Evolutionary conservation across 2,329 filamentous ascomycete genomes (phyloP), one percentile per base, ranked within the genome.

Genomic region (Nectriaceae sp.): DNA sequence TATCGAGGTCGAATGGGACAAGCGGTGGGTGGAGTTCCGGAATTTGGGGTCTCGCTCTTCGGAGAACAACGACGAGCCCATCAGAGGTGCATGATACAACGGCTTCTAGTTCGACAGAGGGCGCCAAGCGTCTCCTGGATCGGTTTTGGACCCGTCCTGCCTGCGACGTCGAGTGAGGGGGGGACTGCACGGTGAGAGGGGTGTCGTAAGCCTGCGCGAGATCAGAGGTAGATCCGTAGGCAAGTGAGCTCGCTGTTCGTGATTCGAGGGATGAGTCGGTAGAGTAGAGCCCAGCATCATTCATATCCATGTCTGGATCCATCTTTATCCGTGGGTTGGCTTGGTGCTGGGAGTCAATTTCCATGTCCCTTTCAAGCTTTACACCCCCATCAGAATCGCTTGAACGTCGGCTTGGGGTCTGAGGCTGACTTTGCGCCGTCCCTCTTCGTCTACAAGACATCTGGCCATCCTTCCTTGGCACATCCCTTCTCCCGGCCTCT

Each of bases 51-150:
- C 88, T 81, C 20, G 90, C 90, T 54, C 81, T 83, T 47, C 90
- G 82, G 13, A 95, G 73, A 42, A 93, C 85, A 6, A 95, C 89
- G 3, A 95, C 89, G 1, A 96, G 75, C 1, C 90, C 90, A 65
- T 96, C 90, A 0, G 90, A 95, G 2, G 90, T 90, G 69, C 90
- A 96, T 1, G 90, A 95, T 4, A 96, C 85, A n/a, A 96, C 89
- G 2, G 90, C 90, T 70, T 96, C 90, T 4, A 96, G 74, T 69
- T 95, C 89, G 43, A 90, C 76, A 2, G 77, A 75, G 3, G 69
- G 69, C 5, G 72, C 64, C 1, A 62, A 60, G 58, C 52, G 50
- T 26, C 40, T 44, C 21, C 44, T 40, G 20, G 47, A 39, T 8
- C 45, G 52, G 18, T 41, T 50, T 15, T 37, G 46, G 8, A 41